phyloP scores from a whole-genome alignment of 495 filamentous ascomycete genomes.

The Aspergillus panamensis region DNA sequence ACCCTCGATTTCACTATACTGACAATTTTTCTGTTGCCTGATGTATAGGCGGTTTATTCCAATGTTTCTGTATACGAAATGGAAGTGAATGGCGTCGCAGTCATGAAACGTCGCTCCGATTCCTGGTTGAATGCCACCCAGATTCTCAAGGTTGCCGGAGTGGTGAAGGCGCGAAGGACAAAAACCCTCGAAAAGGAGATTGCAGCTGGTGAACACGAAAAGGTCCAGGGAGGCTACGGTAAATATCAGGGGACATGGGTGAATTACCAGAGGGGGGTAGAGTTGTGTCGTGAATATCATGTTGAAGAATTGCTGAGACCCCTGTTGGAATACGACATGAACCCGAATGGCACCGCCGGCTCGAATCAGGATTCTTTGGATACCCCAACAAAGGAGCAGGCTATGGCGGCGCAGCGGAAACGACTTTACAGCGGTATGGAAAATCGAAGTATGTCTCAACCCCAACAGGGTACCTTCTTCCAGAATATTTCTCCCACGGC shows the following conservation, averaged over 20 bases:
- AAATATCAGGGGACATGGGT: constrained; percentile 99
- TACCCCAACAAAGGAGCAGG: constrained; percentile 98
- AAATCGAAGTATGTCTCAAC: constrained; percentile 59
- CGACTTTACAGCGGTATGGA: constrained; percentile 75
- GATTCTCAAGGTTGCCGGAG: constrained; percentile 91
- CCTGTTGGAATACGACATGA: constrained; percentile 85
- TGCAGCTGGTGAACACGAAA: constrained; percentile 90
- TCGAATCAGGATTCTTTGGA: constrained; percentile 62
- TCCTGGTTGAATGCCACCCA: constrained; percentile 95
- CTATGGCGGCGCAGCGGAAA: constrained; percentile 95
- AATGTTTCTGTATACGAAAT: constrained; percentile 95
- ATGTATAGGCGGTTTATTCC: constrained; percentile 81
- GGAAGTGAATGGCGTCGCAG: constrained; percentile 85
- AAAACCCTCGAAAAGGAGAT: constrained; percentile 99
- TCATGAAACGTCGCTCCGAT: constrained; percentile 90
- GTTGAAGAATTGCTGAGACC: constrained; percentile 84
- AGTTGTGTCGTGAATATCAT: constrained; percentile 90
- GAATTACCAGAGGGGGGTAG: constrained; percentile 80
- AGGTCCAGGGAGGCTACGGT: constrained; percentile 96
- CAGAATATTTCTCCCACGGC: constrained; percentile 92
- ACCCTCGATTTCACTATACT: constrained; percentile 1
- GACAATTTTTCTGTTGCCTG: constrained; percentile 14
- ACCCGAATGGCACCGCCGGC: constrained; percentile 64
- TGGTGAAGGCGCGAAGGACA: constrained; percentile 94
- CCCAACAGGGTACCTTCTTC: constrained; percentile 80